Conservation (phyloP, 306 rosid species). For the Cercis canadensis region DNA sequence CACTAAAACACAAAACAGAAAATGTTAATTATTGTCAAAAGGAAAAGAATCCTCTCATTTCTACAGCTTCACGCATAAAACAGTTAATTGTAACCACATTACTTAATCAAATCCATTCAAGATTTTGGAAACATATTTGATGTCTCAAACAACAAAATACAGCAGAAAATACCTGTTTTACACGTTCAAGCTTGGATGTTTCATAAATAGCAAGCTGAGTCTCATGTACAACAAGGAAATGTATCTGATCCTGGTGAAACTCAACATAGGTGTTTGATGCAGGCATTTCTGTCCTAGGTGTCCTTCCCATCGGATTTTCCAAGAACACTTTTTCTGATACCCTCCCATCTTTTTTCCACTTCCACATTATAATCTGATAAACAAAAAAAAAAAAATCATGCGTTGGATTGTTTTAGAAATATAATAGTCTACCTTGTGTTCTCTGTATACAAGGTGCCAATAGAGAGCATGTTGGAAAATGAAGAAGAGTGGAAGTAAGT, state of each 20-base stretch:
- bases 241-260: neutral
- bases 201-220: neutral
- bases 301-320: neutral
- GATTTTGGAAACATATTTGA: too few species aligned
- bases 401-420: too few species aligned
- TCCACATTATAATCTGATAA: neutral
- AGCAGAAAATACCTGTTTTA: neutral
- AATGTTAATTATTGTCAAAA: neutral
- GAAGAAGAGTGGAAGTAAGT: too few species aligned
- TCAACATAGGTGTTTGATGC: neutral
- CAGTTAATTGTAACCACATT: too few species aligned
- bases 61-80: constrained; percentile 1
- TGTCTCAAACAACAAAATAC: neutral
- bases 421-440: too few species aligned
- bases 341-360: neutral
- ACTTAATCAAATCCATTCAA: too few species aligned
- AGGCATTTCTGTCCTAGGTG: neutral
- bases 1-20: constrained; percentile 53
- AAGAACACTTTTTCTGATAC: neutral
- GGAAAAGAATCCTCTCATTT: constrained; percentile 4
- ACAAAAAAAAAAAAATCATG: neutral
- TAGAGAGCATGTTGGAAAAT: too few species aligned
- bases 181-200: neutral
- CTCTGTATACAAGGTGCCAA: too few species aligned
- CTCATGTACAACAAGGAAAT: neutral